Conservation (phyloP, 768 basidiomycete species). For the Collybia mongolica region DNA sequence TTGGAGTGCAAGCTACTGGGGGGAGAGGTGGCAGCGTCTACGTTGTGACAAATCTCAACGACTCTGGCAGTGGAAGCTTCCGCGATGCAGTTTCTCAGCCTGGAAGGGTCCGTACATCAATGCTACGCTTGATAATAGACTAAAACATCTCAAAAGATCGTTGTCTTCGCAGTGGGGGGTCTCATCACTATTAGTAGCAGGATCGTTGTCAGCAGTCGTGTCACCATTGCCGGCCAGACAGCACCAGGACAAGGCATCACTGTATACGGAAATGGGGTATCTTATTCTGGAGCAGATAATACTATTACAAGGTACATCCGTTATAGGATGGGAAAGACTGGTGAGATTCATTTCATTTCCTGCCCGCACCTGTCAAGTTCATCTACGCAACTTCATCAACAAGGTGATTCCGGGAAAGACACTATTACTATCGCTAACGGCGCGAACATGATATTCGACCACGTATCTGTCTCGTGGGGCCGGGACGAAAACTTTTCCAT, state of each 20-base stretch:
- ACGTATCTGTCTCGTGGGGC: constrained; percentile 33
- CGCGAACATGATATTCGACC: constrained; percentile 34
- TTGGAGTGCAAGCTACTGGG: constrained; percentile 31
- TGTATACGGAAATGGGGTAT: constrained; percentile 32
- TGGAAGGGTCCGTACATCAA: constrained; percentile 18
- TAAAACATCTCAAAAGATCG: constrained; percentile 17
- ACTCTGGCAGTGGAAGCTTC: constrained; percentile 32
- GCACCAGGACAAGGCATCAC: constrained; percentile 37
- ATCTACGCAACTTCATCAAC: neutral
- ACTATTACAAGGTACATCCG: constrained; percentile 19
- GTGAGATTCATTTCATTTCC: constrained; percentile 8
- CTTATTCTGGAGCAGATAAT: constrained; percentile 28
- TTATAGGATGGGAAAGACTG: constrained; percentile 26
- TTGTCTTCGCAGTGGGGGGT: constrained; percentile 32
- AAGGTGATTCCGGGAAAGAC: constrained; percentile 32
- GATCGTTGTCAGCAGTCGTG: constrained; percentile 27
- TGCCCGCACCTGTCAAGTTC: neutral
- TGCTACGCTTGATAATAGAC: neutral
- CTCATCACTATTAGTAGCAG: constrained; percentile 28
- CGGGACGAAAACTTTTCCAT: constrained; percentile 35
- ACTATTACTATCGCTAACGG: constrained; percentile 32
- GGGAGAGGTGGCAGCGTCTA: constrained; percentile 31
- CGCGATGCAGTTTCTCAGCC: constrained; percentile 31
- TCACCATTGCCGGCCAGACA: constrained; percentile 33
- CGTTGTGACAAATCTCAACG: constrained; percentile 32